Evolutionary conservation across 352 stramenopile species (phyloP).

Genomic region (Halophytophthora polymorphica): DNA sequence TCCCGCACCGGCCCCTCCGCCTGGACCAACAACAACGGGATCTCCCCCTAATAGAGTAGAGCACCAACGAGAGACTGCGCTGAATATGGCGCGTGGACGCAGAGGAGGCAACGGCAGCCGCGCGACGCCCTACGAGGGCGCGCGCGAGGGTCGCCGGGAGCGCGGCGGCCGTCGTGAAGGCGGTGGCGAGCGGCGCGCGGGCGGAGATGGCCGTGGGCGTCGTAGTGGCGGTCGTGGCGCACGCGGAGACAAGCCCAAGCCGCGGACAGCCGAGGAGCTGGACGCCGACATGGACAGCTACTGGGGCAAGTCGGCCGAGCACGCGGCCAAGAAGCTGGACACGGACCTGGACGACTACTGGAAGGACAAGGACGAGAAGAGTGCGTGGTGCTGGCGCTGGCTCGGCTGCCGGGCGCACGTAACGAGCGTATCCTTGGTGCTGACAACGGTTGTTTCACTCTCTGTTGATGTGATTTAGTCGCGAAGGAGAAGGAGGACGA

Average conservation of each 20-base stretch:
- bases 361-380: conserved; percentile 70
- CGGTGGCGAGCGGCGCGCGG: conserved; percentile 9
- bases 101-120: conserved; percentile 28
- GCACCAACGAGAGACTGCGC: not conserved
- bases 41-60: too few relatives aligned
- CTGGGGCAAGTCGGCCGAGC: conserved; percentile 84
- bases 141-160: conserved; percentile 18
- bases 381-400: conserved; percentile 22
- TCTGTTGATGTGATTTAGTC: conserved; percentile 11
- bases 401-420: not conserved
- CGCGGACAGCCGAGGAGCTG: conserved; percentile 73
- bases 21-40: too few relatives aligned
- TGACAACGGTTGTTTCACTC: not conserved
- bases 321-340: conserved; percentile 82
- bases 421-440: too few relatives aligned
- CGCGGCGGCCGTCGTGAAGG: conserved; percentile 26
- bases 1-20: too few relatives aligned
- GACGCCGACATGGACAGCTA: conserved; percentile 87
- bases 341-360: conserved; percentile 87
- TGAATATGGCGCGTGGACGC: conserved; percentile 35
- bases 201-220: conserved; percentile 21
- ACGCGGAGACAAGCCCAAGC: conserved; percentile 54
- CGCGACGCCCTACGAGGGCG: conserved; percentile 43
- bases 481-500: conserved; percentile 19
- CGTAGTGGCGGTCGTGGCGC: conserved; percentile 14